Base-by-base conservation (phyloP, 805 yeast species). In the Peterozyma toletana region DNA sequence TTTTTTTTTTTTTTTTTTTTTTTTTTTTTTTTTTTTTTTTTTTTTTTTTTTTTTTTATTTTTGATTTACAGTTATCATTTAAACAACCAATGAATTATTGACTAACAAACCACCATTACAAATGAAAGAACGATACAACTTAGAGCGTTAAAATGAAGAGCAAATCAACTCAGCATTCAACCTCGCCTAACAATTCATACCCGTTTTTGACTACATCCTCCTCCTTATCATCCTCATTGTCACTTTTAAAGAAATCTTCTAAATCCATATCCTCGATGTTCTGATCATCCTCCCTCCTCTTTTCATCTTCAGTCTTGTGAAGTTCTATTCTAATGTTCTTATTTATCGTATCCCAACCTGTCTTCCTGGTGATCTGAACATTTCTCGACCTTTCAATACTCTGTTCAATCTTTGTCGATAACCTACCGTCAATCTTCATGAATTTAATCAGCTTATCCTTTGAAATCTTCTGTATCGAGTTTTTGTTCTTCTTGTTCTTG, bases 311-410 rank as follows among this genome's bases (percentile, higher is more conserved):
- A 40, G 59, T 69, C 34, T 55, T 59, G 43, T 1, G 57, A 42
- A 6, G 59, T 45, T 18, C 51, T 27, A 60, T 59, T 44, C 57
- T 70, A 10, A 79, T 71, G 30, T 60, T 58, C 46, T 73, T 66
- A 56, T 83, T 84, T 43, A 82, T 80, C 37, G 70, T 64, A 40
- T 83, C 89, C 93, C 91, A 84, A 13, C 78, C 82, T 0, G 86
- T 64, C 58, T 82, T 83, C 60, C 93, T 71, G 10, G 83, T 69
- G 16, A 60, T 64, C 52, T 77, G 83, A 29, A 83, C 78, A 51
- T 67, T 75, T 52, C 70, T 80, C 17, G 86, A 81, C 55, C 87
- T 73, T 39, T 72, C 71, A 27, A 80, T 74, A 50, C 87, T 78
- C 51, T 77, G 78, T 50, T 75, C 75, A 35, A 83, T 81, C 57